phyloP scores from a whole-genome alignment of 495 filamentous ascomycete genomes.

The Tuber brumale region DNA sequence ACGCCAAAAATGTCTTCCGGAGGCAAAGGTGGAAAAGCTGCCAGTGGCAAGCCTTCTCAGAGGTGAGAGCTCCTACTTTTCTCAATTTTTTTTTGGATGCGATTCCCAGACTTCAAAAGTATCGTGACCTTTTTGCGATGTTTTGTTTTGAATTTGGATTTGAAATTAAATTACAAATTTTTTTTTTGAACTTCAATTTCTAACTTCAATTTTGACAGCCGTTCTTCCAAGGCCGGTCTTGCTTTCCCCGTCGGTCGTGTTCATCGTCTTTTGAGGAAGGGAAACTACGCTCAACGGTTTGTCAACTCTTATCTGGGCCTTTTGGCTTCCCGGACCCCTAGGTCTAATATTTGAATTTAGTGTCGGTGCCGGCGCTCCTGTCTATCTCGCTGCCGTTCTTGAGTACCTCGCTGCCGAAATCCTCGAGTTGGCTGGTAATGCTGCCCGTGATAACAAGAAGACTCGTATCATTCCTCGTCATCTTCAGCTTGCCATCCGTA shows the following conservation, averaged over 20 bases:
- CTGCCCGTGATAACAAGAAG: conserved; percentile 99
- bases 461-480: conserved; percentile 99
- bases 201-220: conserved; percentile 54
- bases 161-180: conserved; percentile 20
- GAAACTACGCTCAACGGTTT: conserved; percentile 99
- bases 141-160: conserved; percentile 40
- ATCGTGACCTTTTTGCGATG: conserved; percentile 31
- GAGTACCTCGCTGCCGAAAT: conserved; percentile 99
- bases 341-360: conserved; percentile 39
- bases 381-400: conserved; percentile 95
- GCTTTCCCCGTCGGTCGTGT: conserved; percentile 99
- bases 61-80: conserved; percentile 23
- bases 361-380: conserved; percentile 65
- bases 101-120: conserved; percentile 41
- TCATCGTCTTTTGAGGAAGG: conserved; percentile 98
- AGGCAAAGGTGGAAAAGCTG: conserved; percentile 43
- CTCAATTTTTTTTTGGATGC: neutral
- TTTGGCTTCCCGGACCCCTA: conserved; percentile 10
- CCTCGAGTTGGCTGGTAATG: conserved; percentile 96
- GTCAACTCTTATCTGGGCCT: conserved; percentile 60
- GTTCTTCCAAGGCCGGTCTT: conserved; percentile 98
- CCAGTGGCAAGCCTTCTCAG: conserved; percentile 42
- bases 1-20: conserved; percentile 42
- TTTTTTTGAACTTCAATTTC: conserved; percentile 33
- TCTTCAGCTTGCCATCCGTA: conserved; percentile 97